These are phyloP conservation scores for Clitoria ternatea DNA, from an alignment of 306 rosid genomes.

Conservation along the genomic window DNA sequence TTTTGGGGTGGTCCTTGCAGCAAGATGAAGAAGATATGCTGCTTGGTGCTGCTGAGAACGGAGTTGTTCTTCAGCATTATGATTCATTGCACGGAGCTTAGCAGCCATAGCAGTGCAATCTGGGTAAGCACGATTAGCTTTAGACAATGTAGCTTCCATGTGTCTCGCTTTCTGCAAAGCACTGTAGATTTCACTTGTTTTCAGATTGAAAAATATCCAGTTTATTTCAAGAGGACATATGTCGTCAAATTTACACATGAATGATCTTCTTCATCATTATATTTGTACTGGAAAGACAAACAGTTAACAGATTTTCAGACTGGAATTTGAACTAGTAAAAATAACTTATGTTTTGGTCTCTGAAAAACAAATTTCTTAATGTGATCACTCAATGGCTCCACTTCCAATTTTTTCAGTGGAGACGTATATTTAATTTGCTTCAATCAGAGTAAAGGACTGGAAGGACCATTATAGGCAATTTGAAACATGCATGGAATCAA, in stretches of 20 bases:
- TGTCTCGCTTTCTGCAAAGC: conserved; percentile 86
- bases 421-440: neutral
- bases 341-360: neutral
- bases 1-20: conserved; percentile 78
- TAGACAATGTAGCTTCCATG: conserved; percentile 76
- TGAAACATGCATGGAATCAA: neutral
- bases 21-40: conserved; percentile 63
- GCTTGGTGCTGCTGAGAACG: conserved; percentile 52
- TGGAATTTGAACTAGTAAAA: neutral
- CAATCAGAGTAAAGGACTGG: neutral
- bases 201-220: conserved; percentile 33
- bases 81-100: conserved; percentile 84
- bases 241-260: conserved; percentile 16
- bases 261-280: conserved; percentile 4
- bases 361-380: neutral
- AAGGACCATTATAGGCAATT: neutral
- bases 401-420: conserved; percentile 17
- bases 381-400: neutral
- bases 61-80: conserved; percentile 68
- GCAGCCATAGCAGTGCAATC: conserved; percentile 72
- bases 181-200: conserved; percentile 66
- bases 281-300: neutral
- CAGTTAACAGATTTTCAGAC: neutral
- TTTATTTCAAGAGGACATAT: conserved; percentile 14
- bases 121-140: conserved; percentile 68